Conservation (phyloP, 2,329 filamentous ascomycete genomes). For the Aspergillus amoenus region DNA sequence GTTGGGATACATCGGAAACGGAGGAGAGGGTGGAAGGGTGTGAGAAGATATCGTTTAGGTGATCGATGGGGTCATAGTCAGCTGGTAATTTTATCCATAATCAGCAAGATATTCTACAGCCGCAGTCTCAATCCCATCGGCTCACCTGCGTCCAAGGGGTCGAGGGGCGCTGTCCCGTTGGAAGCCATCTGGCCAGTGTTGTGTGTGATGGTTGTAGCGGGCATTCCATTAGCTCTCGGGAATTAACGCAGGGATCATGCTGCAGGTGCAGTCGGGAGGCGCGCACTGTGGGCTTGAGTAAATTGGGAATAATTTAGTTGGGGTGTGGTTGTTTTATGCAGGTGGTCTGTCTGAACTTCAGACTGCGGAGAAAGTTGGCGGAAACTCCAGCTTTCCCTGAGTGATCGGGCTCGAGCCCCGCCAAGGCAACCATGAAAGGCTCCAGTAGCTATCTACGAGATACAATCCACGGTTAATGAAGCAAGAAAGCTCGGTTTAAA, state of each 20-base stretch:
- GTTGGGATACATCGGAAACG: conserved; percentile 70
- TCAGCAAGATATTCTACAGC: conserved; percentile 4
- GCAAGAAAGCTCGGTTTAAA: neutral
- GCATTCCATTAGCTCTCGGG: conserved; percentile 36
- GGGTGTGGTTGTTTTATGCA: neutral
- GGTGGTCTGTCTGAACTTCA: neutral
- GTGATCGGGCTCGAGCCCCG: neutral
- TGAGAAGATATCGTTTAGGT: conserved; percentile 91
- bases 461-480: neutral
- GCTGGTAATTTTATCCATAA: conserved; percentile 44
- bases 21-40: conserved; percentile 82
- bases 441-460: neutral
- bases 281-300: conserved; percentile 1
- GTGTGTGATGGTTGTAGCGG: conserved; percentile 28
- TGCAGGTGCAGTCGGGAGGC: conserved; percentile 12
- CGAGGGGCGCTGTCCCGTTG: conserved; percentile 36
- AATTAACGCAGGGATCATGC: conserved; percentile 24
- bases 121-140: conserved; percentile 1
- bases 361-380: conserved; percentile 7
- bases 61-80: conserved; percentile 89
- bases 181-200: conserved; percentile 39
- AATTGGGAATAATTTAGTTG: neutral
- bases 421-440: conserved; percentile 4
- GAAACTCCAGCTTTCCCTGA: conserved; percentile 5
- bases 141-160: conserved; percentile 48